Conservation (phyloP, 345 rosid species). For the Toxicodendron radicans region DNA sequence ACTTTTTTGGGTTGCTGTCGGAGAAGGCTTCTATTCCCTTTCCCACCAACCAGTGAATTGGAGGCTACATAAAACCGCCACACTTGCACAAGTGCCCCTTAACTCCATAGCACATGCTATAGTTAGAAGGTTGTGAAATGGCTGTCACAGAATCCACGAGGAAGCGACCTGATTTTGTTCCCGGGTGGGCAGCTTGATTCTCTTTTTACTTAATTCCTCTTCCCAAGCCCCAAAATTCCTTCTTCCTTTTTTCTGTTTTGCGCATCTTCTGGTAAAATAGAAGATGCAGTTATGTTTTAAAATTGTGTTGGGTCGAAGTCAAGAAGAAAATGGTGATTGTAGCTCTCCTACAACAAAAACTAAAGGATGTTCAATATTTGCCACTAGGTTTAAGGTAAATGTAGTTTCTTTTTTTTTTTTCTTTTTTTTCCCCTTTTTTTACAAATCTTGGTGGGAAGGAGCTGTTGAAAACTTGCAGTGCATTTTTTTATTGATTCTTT, state of each 20-base stretch:
- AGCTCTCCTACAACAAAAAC: slow-evolving; percentile 53
- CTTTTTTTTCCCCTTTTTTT: slow-evolving; percentile 5
- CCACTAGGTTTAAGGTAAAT: slow-evolving; percentile 50
- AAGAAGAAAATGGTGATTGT: slow-evolving; percentile 52
- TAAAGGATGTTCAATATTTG: slow-evolving; percentile 48
- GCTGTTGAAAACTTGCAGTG: slow-evolving; percentile 49
- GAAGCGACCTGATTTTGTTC: slow-evolving; percentile 41
- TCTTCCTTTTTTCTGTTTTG: slow-evolving; percentile 13
- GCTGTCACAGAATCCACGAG: slow-evolving; percentile 41
- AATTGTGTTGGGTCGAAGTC: slow-evolving; percentile 52
- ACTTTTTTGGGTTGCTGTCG: slow-evolving; percentile 45
- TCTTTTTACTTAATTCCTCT: slow-evolving; percentile 19
- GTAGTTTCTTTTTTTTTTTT: slow-evolving; percentile 25
- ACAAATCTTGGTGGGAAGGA: slow-evolving; percentile 46
- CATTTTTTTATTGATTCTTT: slow-evolving; percentile 51
- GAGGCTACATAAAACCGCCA: slow-evolving; percentile 34
- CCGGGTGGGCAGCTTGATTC: slow-evolving; percentile 45
- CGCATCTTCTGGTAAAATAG: slow-evolving; percentile 42
- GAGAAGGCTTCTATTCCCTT: slow-evolving; percentile 43
- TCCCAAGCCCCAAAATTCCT: slow-evolving; percentile 24
- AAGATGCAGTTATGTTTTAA: slow-evolving; percentile 45
- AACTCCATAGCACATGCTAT: slow-evolving; percentile 32
- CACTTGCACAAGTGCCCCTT: slow-evolving; percentile 31
- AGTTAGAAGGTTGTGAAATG: slow-evolving; percentile 23
- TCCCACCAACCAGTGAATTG: slow-evolving; percentile 40